Percentiles rank a stretch among this genome's conserved stretches.
phyloP scores from a whole-genome alignment of 2,329 filamentous ascomycete genomes.

The Fusarium devonianum region DNA sequence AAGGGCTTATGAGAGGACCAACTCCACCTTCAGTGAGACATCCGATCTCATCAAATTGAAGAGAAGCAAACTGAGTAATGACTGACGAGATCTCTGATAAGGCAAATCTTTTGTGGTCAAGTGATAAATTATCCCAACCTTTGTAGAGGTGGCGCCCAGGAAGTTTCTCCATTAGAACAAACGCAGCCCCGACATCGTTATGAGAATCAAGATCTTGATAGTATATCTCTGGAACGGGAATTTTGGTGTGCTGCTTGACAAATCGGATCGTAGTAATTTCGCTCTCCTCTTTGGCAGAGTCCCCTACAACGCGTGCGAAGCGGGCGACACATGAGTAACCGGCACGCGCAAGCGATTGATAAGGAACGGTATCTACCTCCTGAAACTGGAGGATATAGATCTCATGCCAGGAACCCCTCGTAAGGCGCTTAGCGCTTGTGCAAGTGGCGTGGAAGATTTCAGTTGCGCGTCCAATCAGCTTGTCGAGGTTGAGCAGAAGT shows the following conservation, averaged over 20 bases:
- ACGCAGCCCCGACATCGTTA: slow-evolving; percentile 4
- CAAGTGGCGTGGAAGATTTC: not conserved
- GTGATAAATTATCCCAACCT: not conserved
- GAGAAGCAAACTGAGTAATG: not conserved
- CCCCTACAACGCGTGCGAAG: slow-evolving; percentile 1
- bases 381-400: slow-evolving; percentile 1
- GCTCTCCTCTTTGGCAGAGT: slow-evolving; percentile 3
- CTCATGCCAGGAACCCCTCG: slow-evolving; percentile 8
- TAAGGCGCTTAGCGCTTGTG: not conserved
- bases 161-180: slow-evolving; percentile 6
- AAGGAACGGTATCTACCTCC: not conserved
- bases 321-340: slow-evolving; percentile 2
- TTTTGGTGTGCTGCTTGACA: slow-evolving; percentile 5
- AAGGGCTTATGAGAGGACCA: not conserved
- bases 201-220: slow-evolving; percentile 3
- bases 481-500: not conserved
- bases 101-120: slow-evolving; percentile 1
- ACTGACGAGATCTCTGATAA: not conserved
- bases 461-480: not conserved
- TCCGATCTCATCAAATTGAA: not conserved
- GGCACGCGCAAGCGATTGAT: not conserved
- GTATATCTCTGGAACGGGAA: slow-evolving; percentile 12
- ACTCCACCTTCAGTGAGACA: not conserved
- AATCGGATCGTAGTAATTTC: slow-evolving; percentile 8
- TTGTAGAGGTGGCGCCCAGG: slow-evolving; percentile 5